Evolutionary conservation across 306 rosid genomes (phyloP), one percentile per base, ranked within the genome.

Genomic region (Ammopiptanthus mongolicus): DNA sequence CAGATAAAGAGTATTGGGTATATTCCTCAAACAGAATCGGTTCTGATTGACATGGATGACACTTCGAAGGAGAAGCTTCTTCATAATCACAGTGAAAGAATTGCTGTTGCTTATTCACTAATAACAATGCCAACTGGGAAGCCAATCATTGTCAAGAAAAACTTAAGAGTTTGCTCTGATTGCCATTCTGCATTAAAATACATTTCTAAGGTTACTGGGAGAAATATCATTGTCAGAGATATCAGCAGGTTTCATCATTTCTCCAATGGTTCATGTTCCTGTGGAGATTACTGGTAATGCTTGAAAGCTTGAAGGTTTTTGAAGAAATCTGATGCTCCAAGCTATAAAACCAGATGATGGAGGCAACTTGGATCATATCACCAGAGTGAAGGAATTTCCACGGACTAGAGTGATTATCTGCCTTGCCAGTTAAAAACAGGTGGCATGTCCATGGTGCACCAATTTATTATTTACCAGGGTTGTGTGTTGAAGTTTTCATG

Each of bases 231-330:
- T 53, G 77, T 89, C 1, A 81, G 88, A 57, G 91, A 89, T 56
- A 81, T 74, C 58, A 84, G 42, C 21, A 84, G 88, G 71, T 89
- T 86, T 60, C 93, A 89, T 83, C 83, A 81, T 85, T 89, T 89
- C 29, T 71, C 72, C 10, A 73, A 67, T 41, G 84, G 90, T 52
- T 58, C 42, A 12, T 89, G 91, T 71, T 89, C 85, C 42, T 85
- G 81, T 34, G 78, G 85, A 63, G 94, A 87, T 81, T 85, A 84
- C 71, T 86, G 91, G 91, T 86, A 76, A 81, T 41, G 74, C 28
- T 17, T 69, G 62, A 62, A 55, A 29, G 57, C 50, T 59, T 31
- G 28, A 75, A 29, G 52, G 61, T 23, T 53, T 78, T 5, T 52
- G 11, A 29, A 36, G 77, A 41, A 29, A 71, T 28, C 1, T 31